Conservation (phyloP, 306 rosid species). For the Luffa aegyptiaca region DNA sequence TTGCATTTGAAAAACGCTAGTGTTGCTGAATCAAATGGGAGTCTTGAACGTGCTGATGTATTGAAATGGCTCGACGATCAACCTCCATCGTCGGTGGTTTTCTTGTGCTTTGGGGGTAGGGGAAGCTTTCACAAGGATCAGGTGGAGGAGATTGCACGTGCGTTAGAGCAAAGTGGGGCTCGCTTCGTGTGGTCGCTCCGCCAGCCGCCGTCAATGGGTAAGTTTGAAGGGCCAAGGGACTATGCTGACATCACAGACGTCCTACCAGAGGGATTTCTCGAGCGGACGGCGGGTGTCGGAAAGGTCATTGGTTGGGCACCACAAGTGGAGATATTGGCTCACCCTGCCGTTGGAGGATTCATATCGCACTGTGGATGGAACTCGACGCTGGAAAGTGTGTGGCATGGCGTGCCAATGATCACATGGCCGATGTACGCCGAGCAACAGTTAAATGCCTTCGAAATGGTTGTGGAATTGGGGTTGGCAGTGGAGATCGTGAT, state of each 20-base stretch:
- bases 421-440: conserved; percentile 22
- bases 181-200: conserved; percentile 41
- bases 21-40: too few species aligned
- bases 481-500: conserved; percentile 8
- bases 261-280: not conserved
- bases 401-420: conserved; percentile 18
- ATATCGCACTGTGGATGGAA: conserved; percentile 28
- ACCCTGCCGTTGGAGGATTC: conserved; percentile 14
- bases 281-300: not conserved
- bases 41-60: not conserved
- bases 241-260: not conserved
- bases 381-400: conserved; percentile 13
- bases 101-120: conserved; percentile 39
- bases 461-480: conserved; percentile 9
- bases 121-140: conserved; percentile 21
- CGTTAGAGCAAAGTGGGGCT: conserved; percentile 13
- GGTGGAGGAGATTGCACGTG: conserved; percentile 26
- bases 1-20: not conserved
- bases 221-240: not conserved
- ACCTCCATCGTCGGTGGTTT: conserved; percentile 37
- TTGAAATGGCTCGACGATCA: conserved; percentile 49
- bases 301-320: conserved; percentile 19
- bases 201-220: conserved; percentile 12
- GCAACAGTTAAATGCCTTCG: conserved; percentile 13
- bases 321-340: conserved; percentile 6